Evolutionary conservation across 176 grass and related monocot genomes (phyloP), one percentile per base, ranked within the genome.

Genomic region (Juncus inflexus): DNA sequence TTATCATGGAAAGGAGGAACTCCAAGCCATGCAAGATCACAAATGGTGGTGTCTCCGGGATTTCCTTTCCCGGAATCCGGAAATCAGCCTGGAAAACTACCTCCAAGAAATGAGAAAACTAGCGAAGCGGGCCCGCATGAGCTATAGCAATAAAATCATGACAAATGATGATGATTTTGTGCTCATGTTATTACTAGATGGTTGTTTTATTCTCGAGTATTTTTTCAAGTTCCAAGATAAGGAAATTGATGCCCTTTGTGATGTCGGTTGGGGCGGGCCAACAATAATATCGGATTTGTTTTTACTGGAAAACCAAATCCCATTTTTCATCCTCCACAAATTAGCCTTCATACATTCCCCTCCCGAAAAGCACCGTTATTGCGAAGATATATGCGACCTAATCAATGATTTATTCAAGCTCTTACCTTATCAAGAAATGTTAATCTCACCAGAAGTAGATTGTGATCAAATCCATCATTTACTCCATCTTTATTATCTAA

Each of bases 231-330:
- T 11, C 28, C 5, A 71, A 14, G 14, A 71, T 59, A 45, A 71
- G 3, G 65, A 74, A 51, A 55, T 9, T 0, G 63, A 73, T 3
- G 63, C 45, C 58, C 35, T 81, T 3, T 55, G 7, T 1, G 70
- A 72, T 4, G 36, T 43, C 13, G 42, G 40, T 16, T 67, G 42
- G 40, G 62, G 77, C 5, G 64, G 70, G 71, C 35, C 40, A 0
- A 3, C 67, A 0, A 56, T 89, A 3, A 38, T 54, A 0, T 7
- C 54, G 0, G 86, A 90, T 37, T 35, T 90, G 6, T 40, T 90
- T 5, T 63, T 85, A 40, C 71, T 90, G 2, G 19, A 90, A 14
- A 90, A 90, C 7, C 86, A 84, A 73, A 80, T 89, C 11, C 86
- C 86, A 1, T 69, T 84, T 10, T 76, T 65, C 19, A 5, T 84